These are phyloP conservation scores for Cucurbita argyrosperma DNA, from an alignment of 306 rosid genomes.

Conservation along the genomic window DNA sequence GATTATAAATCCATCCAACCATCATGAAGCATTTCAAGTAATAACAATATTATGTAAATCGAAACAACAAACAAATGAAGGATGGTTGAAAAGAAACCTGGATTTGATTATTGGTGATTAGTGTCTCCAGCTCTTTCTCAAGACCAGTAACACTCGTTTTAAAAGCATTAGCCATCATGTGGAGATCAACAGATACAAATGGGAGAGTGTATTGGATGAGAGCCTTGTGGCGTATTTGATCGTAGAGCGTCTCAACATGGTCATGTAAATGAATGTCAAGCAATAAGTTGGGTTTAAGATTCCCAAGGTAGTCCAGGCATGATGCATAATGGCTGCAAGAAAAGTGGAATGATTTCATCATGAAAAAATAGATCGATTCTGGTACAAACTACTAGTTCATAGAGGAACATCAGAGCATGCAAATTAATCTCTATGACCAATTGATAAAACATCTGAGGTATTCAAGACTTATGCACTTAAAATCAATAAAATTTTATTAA, in stretches of 20 bases:
- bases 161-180: slow-evolving; percentile 94
- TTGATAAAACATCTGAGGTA: neutral
- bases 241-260: slow-evolving; percentile 85
- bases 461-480: neutral
- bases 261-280: slow-evolving; percentile 91
- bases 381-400: neutral
- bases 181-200: slow-evolving; percentile 79
- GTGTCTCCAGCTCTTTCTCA: slow-evolving; percentile 93
- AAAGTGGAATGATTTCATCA: neutral
- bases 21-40: neutral
- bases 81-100: slow-evolving; percentile 44
- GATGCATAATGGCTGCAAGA: slow-evolving; percentile 85
- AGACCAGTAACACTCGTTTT: slow-evolving; percentile 80
- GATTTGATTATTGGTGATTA: slow-evolving; percentile 85
- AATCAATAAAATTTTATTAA: neutral
- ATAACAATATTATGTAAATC: neutral
- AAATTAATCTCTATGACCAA: neutral
- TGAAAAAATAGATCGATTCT: neutral
- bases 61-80: neutral
- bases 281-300: slow-evolving; percentile 68
- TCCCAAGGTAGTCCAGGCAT: slow-evolving; percentile 88
- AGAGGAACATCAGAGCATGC: neutral
- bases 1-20: neutral
- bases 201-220: slow-evolving; percentile 92
- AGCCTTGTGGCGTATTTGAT: slow-evolving; percentile 91